Base-by-base conservation (phyloP, 1,284 basidiomycete genomes). In the Limonomyces culmigenus region DNA sequence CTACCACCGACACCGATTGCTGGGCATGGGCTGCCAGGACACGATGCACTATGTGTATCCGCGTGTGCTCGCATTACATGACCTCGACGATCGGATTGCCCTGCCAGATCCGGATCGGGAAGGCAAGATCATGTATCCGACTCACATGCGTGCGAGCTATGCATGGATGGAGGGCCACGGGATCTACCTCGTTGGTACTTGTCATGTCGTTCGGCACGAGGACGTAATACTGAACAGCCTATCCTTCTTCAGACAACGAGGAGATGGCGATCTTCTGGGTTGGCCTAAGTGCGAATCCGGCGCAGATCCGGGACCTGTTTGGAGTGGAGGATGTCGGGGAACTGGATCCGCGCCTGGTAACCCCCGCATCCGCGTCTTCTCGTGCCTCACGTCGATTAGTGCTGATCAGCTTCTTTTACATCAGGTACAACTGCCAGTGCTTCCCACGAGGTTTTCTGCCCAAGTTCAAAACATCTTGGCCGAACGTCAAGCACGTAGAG, bases 241-340 rank as follows among this genome's bases (percentile, higher is more conserved):
- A 12, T 16, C 36, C 17, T 37, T 19, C 25, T 31, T 32, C 52
- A 89, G 91, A 92, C 53, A 97, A 97, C 51, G 91, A 91, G 43
- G 92, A 96, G 47, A 60, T 71, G 36, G 76, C 77, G 53, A 78
- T 97, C 43, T 59, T 99, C 19, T 99, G 95, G 95, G 62, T 98
- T 15, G 95, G 95, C 5, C 60, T 65, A 5, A 75, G 75, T 30
- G 80, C 77, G 4, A 88, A 80, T 12, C 83, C 88, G 3, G 78
- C 84, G 46, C 56, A 97, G 35, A 57, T 98, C 5, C 60, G 68
- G 34, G 93, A 97, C 49, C 53, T 99, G 11, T 91, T 95, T 48
- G 89, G 76, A 12, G 74, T 84, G 3, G 81, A 89, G 30, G 77
- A 85, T 45, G 58, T 89, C 35, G 65, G 78, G 42, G 60, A 71